A percentile compares a stretch with the other conserved stretches of the same genome.
Evolutionary conservation across 163 green algal species (phyloP).

Genomic region (Smithsoniella earleae): DNA sequence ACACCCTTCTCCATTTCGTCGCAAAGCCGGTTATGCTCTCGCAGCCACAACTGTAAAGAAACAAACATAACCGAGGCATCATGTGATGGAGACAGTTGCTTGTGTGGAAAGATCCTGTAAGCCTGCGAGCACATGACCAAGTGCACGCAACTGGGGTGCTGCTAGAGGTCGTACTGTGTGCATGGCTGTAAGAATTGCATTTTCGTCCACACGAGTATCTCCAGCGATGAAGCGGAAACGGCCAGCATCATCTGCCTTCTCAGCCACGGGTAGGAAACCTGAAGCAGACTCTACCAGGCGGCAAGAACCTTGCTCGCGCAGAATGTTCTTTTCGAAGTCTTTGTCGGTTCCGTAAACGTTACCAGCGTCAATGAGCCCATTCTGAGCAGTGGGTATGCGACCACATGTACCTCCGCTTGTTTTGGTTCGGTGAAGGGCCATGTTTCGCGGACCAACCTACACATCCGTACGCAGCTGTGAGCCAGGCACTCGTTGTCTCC

Average conservation of each 20-base stretch:
- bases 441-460: no score
- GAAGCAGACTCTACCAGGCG: background rate
- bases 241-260: background rate
- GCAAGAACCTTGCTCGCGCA: background rate
- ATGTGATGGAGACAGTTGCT: no score
- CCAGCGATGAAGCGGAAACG: constrained; percentile 12
- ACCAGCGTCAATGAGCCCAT: background rate
- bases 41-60: constrained; percentile 17
- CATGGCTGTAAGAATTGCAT: constrained; percentile 9
- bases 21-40: constrained; percentile 17
- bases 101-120: no score
- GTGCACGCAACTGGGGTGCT: no score
- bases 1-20: no score
- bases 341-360: background rate
- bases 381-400: no score
- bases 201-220: constrained; percentile 2
- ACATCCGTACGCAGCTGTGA: no score
- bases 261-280: background rate
- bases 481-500: no score
- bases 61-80: no score
- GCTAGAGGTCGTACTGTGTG: constrained; percentile 10
- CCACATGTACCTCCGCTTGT: no score
- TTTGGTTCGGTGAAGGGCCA: no score
- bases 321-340: background rate
- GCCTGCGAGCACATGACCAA: no score